phyloP scores from a whole-genome alignment of 1,139 yeast genomes.

The Candida dubliniensis region DNA sequence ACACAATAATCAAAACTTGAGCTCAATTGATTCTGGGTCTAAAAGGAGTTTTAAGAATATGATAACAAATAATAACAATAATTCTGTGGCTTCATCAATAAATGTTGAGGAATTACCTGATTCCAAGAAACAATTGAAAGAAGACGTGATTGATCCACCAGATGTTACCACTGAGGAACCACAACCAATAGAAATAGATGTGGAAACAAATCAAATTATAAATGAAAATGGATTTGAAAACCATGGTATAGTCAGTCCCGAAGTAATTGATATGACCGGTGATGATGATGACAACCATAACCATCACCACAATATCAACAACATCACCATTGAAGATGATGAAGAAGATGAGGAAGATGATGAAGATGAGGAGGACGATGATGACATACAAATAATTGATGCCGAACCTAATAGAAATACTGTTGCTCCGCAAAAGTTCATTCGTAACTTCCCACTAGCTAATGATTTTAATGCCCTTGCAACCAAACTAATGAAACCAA shows the following conservation, averaged over 20 bases:
- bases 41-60: constrained; percentile 17
- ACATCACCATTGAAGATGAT: neutral
- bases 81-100: constrained; percentile 5
- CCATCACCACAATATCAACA: constrained; percentile 7
- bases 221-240: neutral
- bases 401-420: neutral
- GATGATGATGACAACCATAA: constrained; percentile 11
- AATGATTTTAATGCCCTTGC: constrained; percentile 31
- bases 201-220: constrained; percentile 1
- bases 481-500: constrained; percentile 37
- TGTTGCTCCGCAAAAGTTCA: neutral
- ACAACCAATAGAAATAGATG: constrained; percentile 9
- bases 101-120: constrained; percentile 10
- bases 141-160: constrained; percentile 15
- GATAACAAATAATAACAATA: constrained; percentile 17
- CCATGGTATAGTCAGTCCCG: constrained; percentile 7
- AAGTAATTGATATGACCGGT: constrained; percentile 12
- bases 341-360: constrained; percentile 8
- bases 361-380: constrained; percentile 8
- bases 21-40: constrained; percentile 15
- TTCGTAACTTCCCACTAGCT: constrained; percentile 25
- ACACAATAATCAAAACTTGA: constrained; percentile 1
- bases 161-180: constrained; percentile 11
- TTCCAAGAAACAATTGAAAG: constrained; percentile 8
- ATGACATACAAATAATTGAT: constrained; percentile 5